These are phyloP conservation scores for Babesia ovata DNA, from an alignment of 169 alveolate genomes.

Conservation along the genomic window DNA sequence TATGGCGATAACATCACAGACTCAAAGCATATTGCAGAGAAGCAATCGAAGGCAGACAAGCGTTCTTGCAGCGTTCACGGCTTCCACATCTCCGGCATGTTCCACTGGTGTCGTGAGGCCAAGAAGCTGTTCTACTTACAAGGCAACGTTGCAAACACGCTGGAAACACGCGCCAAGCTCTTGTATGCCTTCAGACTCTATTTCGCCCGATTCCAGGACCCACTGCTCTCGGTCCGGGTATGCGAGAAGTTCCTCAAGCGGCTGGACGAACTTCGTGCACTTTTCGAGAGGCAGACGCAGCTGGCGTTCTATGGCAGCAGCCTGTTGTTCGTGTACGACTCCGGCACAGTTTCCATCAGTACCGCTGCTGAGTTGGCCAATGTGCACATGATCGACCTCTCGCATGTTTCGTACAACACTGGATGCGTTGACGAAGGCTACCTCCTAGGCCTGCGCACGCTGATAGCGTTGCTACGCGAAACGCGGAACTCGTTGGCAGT, in stretches of 20 bases:
- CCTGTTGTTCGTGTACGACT: slow-evolving; percentile 72
- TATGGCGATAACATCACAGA: slow-evolving; percentile 72
- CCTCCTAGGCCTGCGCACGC: slow-evolving; percentile 60
- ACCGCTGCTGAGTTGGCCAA: slow-evolving; percentile 46
- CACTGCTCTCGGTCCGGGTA: slow-evolving; percentile 22
- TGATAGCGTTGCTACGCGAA: slow-evolving; percentile 12
- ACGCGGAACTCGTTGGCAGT: slow-evolving; percentile 1
- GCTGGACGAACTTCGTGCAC: slow-evolving; percentile 45
- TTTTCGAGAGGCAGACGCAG: slow-evolving; percentile 65
- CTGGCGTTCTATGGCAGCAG: slow-evolving; percentile 76
- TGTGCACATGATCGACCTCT: slow-evolving; percentile 72
- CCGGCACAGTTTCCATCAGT: background rate
- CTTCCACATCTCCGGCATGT: slow-evolving; percentile 73
- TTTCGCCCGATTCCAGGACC: slow-evolving; percentile 57
- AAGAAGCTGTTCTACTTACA: slow-evolving; percentile 57
- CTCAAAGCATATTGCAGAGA: slow-evolving; percentile 52
- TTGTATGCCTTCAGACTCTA: slow-evolving; percentile 58
- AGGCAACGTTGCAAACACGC: slow-evolving; percentile 62
- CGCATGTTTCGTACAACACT: slow-evolving; percentile 71
- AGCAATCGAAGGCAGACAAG: slow-evolving; percentile 65
- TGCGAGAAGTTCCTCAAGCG: slow-evolving; percentile 50
- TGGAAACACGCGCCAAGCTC: slow-evolving; percentile 51
- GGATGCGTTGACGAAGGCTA: slow-evolving; percentile 67
- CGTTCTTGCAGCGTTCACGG: slow-evolving; percentile 72
- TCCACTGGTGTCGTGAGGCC: slow-evolving; percentile 64